Base-by-base conservation (phyloP, 192 early-diverging fungal species). In the Backusella tuberculispora region DNA sequence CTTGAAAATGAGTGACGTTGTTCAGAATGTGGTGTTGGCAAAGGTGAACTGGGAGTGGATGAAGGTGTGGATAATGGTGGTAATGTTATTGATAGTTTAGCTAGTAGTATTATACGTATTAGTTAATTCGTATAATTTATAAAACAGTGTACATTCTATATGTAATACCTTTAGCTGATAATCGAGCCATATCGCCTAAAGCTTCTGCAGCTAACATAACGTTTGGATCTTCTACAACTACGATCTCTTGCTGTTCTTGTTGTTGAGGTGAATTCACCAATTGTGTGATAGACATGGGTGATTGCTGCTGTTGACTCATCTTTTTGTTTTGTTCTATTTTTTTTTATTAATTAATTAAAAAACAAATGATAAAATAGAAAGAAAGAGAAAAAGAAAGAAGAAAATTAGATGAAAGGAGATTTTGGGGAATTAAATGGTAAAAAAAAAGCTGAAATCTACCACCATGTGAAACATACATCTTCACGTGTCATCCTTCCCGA, bases 201-300 rank as follows among this genome's bases (percentile, higher is more conserved):
- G 70, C 76, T 46, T 73, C 76, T 15, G 76, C 80, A 13, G 80
- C 80, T 43, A 74, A 26, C 63, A 75, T 76, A 15, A 81, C 80
- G 68, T 81, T 76, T 19, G 80, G 76, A 67, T 81, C 80, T 38
- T 81, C 41, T 34, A 77, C 41, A 47, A 71, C 69, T 7, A 29
- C n/a, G 1, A 37, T 48, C 4, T 19, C 15, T 34, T n/a, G n/a
- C n/a, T n/a, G n/a, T 2, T 47, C 44, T 17, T 72, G 47, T 70
- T 66, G 66, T 5, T 71, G 26, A 13, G 56, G 40, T 42, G 73
- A 34, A 67, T 72, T 71, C 53, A 63, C 47, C 13, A 77, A 71
- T 48, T 77, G 69, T 21, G 41, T 77, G 38, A 77, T 77, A 46
- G 76, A 77, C 76, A 77, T 72, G 47, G 64, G 53, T 17, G 76